Percentiles rank a stretch among this genome's conserved stretches.
Conservation (phyloP, 2,329 filamentous ascomycete species). For the Hymenoscyphus occultus region DNA sequence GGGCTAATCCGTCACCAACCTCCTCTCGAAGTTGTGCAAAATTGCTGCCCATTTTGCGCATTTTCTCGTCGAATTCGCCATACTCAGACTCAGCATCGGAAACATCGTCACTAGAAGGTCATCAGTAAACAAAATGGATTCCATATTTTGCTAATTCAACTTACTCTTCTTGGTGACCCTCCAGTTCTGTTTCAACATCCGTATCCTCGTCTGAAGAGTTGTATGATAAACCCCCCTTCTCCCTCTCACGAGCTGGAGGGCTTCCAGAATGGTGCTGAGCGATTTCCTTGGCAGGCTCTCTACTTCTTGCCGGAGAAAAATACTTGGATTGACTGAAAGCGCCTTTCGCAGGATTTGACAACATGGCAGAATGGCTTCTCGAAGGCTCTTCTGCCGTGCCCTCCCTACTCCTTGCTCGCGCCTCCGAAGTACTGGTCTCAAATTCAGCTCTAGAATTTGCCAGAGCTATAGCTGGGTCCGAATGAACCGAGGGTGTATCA, state of each 20-base stretch:
- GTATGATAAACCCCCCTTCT: not conserved
- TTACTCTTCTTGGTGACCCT: conserved; percentile 8
- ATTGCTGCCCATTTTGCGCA: conserved; percentile 39
- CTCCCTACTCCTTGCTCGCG: conserved; percentile 2
- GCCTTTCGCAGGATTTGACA: not conserved
- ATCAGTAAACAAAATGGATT: not conserved
- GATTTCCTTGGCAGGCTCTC: not conserved
- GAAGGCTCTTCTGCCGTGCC: not conserved
- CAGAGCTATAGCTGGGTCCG: not conserved
- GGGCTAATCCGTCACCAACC: not conserved
- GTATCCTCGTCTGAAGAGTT: conserved; percentile 1
- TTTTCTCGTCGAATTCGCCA: conserved; percentile 40
- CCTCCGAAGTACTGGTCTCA: not conserved
- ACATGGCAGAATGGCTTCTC: not conserved
- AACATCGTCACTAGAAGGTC: conserved; percentile 14
- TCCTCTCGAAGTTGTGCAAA: conserved; percentile 21
- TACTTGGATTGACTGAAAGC: not conserved
- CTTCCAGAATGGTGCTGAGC: not conserved
- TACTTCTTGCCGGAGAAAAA: not conserved
- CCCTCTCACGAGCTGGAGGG: not conserved
- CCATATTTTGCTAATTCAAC: not conserved
- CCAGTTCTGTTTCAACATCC: not conserved
- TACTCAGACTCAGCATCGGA: conserved; percentile 43
- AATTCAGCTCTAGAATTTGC: not conserved
- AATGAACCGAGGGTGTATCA: not conserved